These are phyloP conservation scores for Colletotrichum tofieldiae DNA, from an alignment of 2,329 filamentous ascomycete genomes.

Conservation along the genomic window DNA sequence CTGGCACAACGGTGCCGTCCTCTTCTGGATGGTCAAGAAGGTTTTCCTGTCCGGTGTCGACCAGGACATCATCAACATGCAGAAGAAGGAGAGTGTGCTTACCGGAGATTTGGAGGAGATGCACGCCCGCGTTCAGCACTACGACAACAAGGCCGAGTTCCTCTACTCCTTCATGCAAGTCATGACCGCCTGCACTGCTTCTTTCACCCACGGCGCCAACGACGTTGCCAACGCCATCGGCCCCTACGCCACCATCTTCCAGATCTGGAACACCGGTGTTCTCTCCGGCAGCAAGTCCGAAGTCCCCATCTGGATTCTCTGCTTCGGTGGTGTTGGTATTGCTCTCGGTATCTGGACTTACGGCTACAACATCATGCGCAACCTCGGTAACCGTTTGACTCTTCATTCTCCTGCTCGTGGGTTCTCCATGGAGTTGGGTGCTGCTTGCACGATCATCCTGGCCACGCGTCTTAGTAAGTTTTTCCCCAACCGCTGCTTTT, in stretches of 20 bases:
- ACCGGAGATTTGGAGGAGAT: constrained; percentile 68
- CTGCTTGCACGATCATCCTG: constrained; percentile 74
- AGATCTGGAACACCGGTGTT: constrained; percentile 69
- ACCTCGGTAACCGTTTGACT: constrained; percentile 71
- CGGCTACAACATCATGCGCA: constrained; percentile 72
- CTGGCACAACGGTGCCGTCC: constrained; percentile 56
- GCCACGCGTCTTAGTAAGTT: constrained; percentile 69
- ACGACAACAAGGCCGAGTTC: constrained; percentile 74
- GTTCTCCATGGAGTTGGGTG: constrained; percentile 64
- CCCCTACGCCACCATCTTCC: constrained; percentile 75
- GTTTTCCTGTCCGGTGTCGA: constrained; percentile 60
- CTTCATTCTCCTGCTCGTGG: constrained; percentile 70
- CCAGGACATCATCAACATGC: constrained; percentile 51
- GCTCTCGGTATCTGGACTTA: constrained; percentile 66
- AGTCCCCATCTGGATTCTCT: constrained; percentile 74
- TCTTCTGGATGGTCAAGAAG: constrained; percentile 59
- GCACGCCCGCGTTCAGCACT: constrained; percentile 72
- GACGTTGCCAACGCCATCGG: constrained; percentile 76
- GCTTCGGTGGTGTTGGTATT: constrained; percentile 51
- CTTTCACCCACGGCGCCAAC: constrained; percentile 78
- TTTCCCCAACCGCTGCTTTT: no score
- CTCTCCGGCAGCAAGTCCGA: constrained; percentile 59
- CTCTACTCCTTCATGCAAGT: constrained; percentile 74
- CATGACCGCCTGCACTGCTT: constrained; percentile 74
- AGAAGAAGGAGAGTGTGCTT: constrained; percentile 58